phyloP scores from a whole-genome alignment of 345 rosid genomes.

The Angophora floribunda region DNA sequence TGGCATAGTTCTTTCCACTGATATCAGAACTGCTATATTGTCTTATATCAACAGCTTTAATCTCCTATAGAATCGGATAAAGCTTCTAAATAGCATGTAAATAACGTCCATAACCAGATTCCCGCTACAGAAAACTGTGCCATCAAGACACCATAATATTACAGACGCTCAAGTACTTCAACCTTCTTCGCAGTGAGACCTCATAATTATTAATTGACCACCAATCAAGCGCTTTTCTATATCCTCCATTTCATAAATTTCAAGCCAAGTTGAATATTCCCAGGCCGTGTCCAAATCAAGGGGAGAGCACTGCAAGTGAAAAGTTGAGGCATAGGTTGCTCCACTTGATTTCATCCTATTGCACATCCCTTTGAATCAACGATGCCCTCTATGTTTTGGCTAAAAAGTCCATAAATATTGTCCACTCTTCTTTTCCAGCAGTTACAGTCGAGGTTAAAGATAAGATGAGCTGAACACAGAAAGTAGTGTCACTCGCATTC shows the following conservation, averaged over 20 bases:
- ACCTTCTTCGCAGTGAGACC: neutral
- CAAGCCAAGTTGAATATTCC: neutral
- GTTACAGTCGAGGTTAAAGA: neutral
- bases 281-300: neutral
- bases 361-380: neutral
- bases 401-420: neutral
- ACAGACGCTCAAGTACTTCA: neutral
- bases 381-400: neutral
- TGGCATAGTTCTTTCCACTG: neutral
- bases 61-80: neutral
- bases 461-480: neutral
- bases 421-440: neutral
- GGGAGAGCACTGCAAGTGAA: neutral
- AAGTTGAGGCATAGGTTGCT: neutral
- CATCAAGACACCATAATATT: neutral
- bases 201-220: neutral
- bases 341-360: neutral
- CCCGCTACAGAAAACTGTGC: neutral
- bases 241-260: neutral
- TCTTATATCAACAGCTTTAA: neutral
- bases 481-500: slow-evolving; percentile 21
- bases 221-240: neutral
- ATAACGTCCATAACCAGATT: neutral
- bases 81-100: neutral
- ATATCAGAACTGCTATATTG: neutral